phyloP scores from a whole-genome alignment of 1,139 yeast species.

The Saccharomycopsis hybrid region DNA sequence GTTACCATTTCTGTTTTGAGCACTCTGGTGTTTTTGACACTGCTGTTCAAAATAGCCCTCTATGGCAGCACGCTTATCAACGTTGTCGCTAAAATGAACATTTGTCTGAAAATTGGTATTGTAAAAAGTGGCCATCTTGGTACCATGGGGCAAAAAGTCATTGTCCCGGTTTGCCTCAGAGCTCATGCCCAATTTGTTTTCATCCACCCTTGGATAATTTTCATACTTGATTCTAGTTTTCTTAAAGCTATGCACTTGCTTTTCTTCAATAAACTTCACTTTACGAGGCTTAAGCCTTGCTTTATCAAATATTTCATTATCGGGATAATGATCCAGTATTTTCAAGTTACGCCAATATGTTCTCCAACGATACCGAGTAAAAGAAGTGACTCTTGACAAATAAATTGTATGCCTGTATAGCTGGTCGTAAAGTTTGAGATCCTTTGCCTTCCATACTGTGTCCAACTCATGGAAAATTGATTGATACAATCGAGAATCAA shows the following conservation, averaged over 20 bases:
- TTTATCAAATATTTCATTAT: not conserved
- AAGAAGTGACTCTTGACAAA: conserved; percentile 7
- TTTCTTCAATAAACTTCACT: not conserved
- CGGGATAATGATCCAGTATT: not conserved
- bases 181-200: not conserved
- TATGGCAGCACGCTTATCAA: too few species aligned
- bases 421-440: conserved; percentile 4
- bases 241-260: not conserved
- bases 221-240: not conserved
- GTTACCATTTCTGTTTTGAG: too few species aligned
- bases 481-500: not conserved
- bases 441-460: not conserved
- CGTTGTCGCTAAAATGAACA: too few species aligned
- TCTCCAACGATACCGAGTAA: conserved; percentile 8
- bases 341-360: conserved; percentile 1
- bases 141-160: not conserved
- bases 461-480: conserved; percentile 5
- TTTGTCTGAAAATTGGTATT: not conserved
- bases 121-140: not conserved
- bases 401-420: conserved; percentile 8
- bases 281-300: not conserved
- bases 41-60: too few species aligned
- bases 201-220: conserved; percentile 1
- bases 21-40: too few species aligned
- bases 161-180: not conserved